Conservation (phyloP, 2,329 filamentous ascomycete genomes). For the Monosporascus sp. region DNA sequence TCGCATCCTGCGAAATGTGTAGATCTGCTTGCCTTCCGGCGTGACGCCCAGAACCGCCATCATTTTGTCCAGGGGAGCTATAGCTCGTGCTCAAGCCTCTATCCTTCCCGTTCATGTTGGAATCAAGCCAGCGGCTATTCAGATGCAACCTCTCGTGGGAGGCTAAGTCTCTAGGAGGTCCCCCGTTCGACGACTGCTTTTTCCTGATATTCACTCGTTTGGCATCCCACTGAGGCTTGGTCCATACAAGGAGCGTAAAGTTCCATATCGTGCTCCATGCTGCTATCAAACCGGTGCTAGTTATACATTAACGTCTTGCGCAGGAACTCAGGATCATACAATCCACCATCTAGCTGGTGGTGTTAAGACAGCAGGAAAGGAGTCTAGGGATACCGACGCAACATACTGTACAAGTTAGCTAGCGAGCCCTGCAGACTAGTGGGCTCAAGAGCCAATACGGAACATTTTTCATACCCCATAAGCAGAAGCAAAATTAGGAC, state of each 20-base stretch:
- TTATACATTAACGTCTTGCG: background rate
- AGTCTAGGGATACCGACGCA: background rate
- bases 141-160: background rate
- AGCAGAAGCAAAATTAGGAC: slow-evolving; percentile 44
- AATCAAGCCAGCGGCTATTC: background rate
- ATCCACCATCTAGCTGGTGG: no score
- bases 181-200: slow-evolving; percentile 4
- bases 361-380: no score
- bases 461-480: slow-evolving; percentile 32
- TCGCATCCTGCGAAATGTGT: slow-evolving; percentile 1
- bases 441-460: background rate
- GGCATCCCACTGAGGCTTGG: slow-evolving; percentile 50
- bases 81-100: background rate
- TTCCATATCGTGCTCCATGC: slow-evolving; percentile 47
- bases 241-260: slow-evolving; percentile 47
- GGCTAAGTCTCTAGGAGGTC: background rate
- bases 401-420: background rate
- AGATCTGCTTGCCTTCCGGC: background rate
- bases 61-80: background rate
- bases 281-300: slow-evolving; percentile 39
- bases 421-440: background rate
- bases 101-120: background rate
- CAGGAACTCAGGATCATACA: background rate
- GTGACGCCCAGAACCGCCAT: background rate
- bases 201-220: slow-evolving; percentile 41